Conservation (phyloP, 2,329 filamentous ascomycete genomes). For the Fusarium pseudograminearum region DNA sequence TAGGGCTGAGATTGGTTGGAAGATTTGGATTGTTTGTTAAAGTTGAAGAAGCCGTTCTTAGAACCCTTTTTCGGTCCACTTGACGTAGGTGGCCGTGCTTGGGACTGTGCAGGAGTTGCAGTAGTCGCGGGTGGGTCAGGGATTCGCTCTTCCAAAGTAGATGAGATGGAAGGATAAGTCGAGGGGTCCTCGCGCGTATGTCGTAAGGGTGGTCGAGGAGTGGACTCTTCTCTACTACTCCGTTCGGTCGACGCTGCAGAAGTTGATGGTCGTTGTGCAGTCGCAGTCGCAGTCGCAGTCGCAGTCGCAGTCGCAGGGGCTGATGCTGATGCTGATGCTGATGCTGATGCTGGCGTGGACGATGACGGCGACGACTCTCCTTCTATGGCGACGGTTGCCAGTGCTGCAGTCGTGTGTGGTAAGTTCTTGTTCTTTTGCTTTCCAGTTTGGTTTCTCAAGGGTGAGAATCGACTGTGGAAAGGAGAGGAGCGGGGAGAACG, state of each 20-base stretch:
- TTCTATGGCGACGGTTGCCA: constrained; percentile 24
- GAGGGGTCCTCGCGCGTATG: constrained; percentile 45
- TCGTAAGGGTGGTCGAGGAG: constrained; percentile 47
- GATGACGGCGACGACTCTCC: constrained; percentile 11
- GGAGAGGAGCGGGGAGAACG: constrained; percentile 61
- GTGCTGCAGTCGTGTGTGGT: constrained; percentile 43
- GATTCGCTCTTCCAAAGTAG: constrained; percentile 42
- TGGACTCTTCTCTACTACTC: constrained; percentile 31
- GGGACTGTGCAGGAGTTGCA: constrained; percentile 25
- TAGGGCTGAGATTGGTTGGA: constrained; percentile 51
- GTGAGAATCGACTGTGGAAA: constrained; percentile 57
- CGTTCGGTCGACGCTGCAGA: constrained; percentile 33
- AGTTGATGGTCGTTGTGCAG: constrained; percentile 29
- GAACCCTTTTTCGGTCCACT: constrained; percentile 58
- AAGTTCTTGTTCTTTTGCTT: constrained; percentile 46
- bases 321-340: not conserved
- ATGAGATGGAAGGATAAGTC: constrained; percentile 47
- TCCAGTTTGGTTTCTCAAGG: constrained; percentile 45
- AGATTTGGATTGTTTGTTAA: constrained; percentile 60
- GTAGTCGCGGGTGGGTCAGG: constrained; percentile 40
- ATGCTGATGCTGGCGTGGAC: constrained; percentile 1
- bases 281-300: no score
- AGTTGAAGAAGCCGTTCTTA: constrained; percentile 65
- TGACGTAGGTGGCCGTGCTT: constrained; percentile 36
- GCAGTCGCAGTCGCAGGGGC: constrained; percentile 3